Conservation (phyloP, 2,329 filamentous ascomycete genomes). For the Xylariaceae sp. region DNA sequence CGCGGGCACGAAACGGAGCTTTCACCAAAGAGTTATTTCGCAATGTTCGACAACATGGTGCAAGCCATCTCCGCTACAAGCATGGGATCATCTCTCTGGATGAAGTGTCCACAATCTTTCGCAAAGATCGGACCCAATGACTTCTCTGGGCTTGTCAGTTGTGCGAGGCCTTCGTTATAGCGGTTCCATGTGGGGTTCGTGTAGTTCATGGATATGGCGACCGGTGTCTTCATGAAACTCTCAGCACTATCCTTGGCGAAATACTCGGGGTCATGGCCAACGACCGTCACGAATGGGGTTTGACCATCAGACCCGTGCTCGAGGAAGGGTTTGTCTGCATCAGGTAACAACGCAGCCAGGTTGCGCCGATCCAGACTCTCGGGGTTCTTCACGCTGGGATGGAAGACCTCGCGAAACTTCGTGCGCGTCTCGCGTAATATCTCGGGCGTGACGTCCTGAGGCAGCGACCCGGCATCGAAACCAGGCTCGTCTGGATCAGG, state of each 20-base stretch:
- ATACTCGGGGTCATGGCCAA: slow-evolving; percentile 48
- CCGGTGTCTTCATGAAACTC: slow-evolving; percentile 30
- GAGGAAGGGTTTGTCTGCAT: slow-evolving; percentile 38
- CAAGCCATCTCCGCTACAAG: slow-evolving; percentile 35
- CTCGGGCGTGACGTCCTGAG: slow-evolving; percentile 34
- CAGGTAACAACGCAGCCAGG: slow-evolving; percentile 40
- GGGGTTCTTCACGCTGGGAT: slow-evolving; percentile 44
- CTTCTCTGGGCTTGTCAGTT: slow-evolving; percentile 38
- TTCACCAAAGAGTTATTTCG: slow-evolving; percentile 1
- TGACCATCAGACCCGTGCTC: slow-evolving; percentile 31
- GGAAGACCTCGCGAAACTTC: slow-evolving; percentile 39
- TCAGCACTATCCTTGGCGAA: slow-evolving; percentile 44
- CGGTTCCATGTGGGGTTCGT: slow-evolving; percentile 48
- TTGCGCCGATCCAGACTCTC: slow-evolving; percentile 47
- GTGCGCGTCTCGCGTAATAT: slow-evolving; percentile 33
- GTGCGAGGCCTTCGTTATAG: slow-evolving; percentile 48
- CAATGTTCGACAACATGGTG: slow-evolving; percentile 16
- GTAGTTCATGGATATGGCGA: slow-evolving; percentile 43
- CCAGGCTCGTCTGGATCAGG: slow-evolving; percentile 46
- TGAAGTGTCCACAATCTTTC: slow-evolving; percentile 47
- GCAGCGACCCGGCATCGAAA: slow-evolving; percentile 40
- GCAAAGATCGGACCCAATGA: slow-evolving; percentile 44
- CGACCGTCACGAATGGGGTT: slow-evolving; percentile 42
- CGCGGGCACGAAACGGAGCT: background rate
- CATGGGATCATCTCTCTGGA: slow-evolving; percentile 48